phyloP scores from a whole-genome alignment of 768 basidiomycete species.

The Tubosaeta sp. region DNA sequence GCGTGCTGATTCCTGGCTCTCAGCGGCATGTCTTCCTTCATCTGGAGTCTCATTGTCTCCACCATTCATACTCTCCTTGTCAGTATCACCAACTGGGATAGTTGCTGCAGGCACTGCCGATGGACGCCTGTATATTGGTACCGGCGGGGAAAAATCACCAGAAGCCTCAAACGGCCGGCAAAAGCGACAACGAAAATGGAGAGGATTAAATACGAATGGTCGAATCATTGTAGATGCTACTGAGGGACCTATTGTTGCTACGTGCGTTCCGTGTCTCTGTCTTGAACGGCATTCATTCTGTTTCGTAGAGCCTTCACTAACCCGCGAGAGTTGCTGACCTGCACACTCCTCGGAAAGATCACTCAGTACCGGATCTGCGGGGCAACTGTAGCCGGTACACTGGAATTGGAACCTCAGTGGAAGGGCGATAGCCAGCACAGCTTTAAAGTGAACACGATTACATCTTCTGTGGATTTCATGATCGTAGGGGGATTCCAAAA shows the following conservation, averaged over 20 bases:
- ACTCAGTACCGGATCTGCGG: constrained; percentile 45
- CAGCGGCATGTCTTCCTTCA: constrained; percentile 37
- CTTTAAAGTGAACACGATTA: constrained; percentile 65
- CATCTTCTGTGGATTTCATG: constrained; percentile 44
- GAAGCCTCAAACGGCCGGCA: constrained; percentile 33
- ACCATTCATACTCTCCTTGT: constrained; percentile 65
- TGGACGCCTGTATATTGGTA: constrained; percentile 66
- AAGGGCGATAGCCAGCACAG: constrained; percentile 38
- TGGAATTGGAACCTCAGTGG: constrained; percentile 46
- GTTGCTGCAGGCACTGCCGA: constrained; percentile 74
- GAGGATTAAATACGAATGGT: constrained; percentile 52
- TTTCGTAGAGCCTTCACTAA: constrained; percentile 46
- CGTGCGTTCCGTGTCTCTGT: constrained; percentile 41
- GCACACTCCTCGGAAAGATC: constrained; percentile 60
- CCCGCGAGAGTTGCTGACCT: constrained; percentile 44
- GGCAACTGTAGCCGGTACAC: constrained; percentile 33
- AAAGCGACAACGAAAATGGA: constrained; percentile 65
- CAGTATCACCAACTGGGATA: constrained; percentile 54
- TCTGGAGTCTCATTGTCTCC: constrained; percentile 61
- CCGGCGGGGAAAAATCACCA: constrained; percentile 55
- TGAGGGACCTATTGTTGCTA: constrained; percentile 68
- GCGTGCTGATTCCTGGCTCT: not conserved
- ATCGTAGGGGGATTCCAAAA: constrained; percentile 59
- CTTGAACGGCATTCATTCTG: not conserved
- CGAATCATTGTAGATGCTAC: constrained; percentile 49